phyloP scores from a whole-genome alignment of 2,329 filamentous ascomycete genomes.

The Arthrobotrys pseudoclavata region DNA sequence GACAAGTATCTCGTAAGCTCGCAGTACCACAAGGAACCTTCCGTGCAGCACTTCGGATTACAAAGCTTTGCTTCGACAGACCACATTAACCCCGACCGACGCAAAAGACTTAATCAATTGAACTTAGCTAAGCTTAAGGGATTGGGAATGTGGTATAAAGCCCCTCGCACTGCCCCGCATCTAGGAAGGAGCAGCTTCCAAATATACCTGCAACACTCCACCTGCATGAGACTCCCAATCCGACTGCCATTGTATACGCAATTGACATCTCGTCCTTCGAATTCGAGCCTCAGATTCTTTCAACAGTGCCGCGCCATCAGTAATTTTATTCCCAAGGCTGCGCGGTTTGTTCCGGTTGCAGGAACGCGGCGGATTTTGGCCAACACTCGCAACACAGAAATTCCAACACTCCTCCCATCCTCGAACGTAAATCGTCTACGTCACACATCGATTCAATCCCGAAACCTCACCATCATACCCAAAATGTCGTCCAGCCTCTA shows the following conservation, averaged over 20 bases:
- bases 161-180: conserved; percentile 15
- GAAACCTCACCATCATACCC: neutral
- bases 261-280: neutral
- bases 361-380: neutral
- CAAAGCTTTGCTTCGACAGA: neutral
- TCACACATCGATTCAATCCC: conserved; percentile 6
- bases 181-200: neutral
- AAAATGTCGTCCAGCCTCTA: conserved; percentile 67
- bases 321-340: neutral
- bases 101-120: neutral
- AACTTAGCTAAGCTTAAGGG: neutral
- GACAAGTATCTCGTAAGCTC: conserved; percentile 7
- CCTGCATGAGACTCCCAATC: neutral
- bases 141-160: conserved; percentile 23
- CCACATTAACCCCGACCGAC: neutral
- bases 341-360: neutral
- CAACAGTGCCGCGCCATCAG: neutral
- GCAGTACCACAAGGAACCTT: neutral
- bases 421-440: neutral
- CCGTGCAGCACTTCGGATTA: conserved; percentile 13
- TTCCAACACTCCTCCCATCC: neutral
- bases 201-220: neutral
- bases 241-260: neutral
- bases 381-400: conserved; percentile 16
- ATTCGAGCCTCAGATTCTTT: neutral